phyloP scores from a whole-genome alignment of 2,329 filamentous ascomycete species.

The Daldinia sp. region DNA sequence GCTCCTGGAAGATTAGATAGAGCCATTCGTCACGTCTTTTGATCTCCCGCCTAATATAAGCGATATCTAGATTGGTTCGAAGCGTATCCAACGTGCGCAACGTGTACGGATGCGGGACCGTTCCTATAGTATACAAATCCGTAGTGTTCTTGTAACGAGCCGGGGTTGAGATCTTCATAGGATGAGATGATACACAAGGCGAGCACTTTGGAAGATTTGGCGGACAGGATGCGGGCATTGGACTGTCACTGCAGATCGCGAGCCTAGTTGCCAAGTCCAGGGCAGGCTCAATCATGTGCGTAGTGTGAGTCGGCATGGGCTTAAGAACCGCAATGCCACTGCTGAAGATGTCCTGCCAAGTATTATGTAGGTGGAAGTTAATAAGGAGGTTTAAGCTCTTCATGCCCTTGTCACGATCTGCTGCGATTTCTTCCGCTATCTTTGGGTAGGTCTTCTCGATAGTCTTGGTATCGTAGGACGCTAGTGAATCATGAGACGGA shows the following conservation, averaged over 20 bases:
- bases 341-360: conserved; percentile 84
- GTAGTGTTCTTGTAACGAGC: conserved; percentile 78
- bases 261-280: conserved; percentile 80
- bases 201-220: conserved; percentile 82
- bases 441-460: conserved; percentile 75
- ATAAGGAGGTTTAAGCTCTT: conserved; percentile 78
- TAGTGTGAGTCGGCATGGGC: conserved; percentile 80
- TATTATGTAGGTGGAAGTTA: conserved; percentile 84
- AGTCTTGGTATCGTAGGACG: conserved; percentile 77
- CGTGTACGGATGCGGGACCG: conserved; percentile 92
- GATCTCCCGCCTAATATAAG: conserved; percentile 75
- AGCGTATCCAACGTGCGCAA: conserved; percentile 75
- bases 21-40: conserved; percentile 82
- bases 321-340: conserved; percentile 85
- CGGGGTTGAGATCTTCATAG: conserved; percentile 75
- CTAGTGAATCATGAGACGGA: conserved; percentile 73
- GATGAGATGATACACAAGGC: conserved; percentile 75
- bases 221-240: conserved; percentile 82
- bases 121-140: conserved; percentile 82
- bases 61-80: conserved; percentile 69
- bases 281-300: conserved; percentile 76
- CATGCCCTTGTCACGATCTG: conserved; percentile 71
- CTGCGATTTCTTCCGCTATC: conserved; percentile 71
- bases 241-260: conserved; percentile 78
- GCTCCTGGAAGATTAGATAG: conserved; percentile 73